A percentile compares a stretch with the other conserved stretches of the same genome.
phyloP scores from a whole-genome alignment of 129 eudicot species.

The Cynara cardunculus region DNA sequence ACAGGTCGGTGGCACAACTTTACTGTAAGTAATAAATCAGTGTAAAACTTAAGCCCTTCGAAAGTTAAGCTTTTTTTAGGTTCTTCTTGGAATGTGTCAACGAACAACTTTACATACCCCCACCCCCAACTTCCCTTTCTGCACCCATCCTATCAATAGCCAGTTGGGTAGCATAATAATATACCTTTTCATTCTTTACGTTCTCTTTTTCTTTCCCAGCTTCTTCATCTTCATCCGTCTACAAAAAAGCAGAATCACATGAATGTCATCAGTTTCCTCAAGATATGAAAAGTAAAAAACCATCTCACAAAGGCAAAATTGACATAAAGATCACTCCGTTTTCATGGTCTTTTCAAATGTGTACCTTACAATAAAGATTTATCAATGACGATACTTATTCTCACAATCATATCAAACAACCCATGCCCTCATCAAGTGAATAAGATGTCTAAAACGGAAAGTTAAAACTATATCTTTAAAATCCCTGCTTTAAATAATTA shows the following conservation, averaged over 20 bases:
- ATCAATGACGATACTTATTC: not conserved
- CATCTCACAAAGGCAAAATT: not conserved
- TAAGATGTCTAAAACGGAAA: slow-evolving; percentile 34
- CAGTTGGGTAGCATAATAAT: not conserved
- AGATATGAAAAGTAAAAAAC: not conserved
- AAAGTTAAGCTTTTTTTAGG: too few relatives aligned
- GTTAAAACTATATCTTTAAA: not conserved
- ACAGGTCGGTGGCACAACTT: not conserved
- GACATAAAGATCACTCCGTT: not conserved
- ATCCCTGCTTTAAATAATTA: not conserved
- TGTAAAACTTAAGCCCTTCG: not conserved
- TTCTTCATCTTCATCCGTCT: slow-evolving; percentile 26
- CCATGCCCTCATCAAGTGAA: not conserved
- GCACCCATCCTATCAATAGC: not conserved
- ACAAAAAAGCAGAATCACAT: slow-evolving; percentile 13
- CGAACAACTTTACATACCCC: too few relatives aligned
- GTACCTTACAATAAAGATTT: not conserved
- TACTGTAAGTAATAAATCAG: not conserved
- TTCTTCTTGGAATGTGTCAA: not conserved
- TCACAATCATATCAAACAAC: slow-evolving; percentile 10
- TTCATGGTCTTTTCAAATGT: not conserved
- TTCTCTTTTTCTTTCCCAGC: slow-evolving; percentile 21
- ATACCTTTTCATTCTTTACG: slow-evolving; percentile 29
- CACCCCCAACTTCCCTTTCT: too few relatives aligned
- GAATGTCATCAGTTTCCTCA: slow-evolving; percentile 11